Base-by-base conservation (phyloP, 768 basidiomycete species). In the Rhodotorula paludigena region DNA sequence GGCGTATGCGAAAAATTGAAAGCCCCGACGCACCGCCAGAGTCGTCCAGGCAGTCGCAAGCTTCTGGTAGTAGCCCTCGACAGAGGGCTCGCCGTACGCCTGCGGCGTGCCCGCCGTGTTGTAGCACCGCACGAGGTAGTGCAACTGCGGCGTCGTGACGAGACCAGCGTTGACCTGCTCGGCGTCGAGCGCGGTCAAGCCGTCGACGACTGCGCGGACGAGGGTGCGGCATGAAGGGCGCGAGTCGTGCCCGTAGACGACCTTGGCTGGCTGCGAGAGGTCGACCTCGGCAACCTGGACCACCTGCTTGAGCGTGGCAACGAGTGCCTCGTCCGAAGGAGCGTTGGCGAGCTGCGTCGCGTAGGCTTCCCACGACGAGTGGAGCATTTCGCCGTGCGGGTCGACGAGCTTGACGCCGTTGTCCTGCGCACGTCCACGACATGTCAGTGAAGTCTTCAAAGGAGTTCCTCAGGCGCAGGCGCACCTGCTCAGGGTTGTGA, bases 371-470 rank as follows among this genome's bases (percentile, higher is more conserved):
- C 96, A 99, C 45, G 89, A 83, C 4, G 88, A 81, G 77, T 96
- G 89, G 16, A 99, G 83, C 96, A 99, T 99, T 78, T 99, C 94
- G 30, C 96, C 96, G 21, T 85, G 86, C 30, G 96, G 91, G 80
- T 99, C 96, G 45, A 99, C 92, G 45, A 99, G 84, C 80, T 99
- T 99, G 71, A 97, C 96, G 36, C 96, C 96, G 77, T 99, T 99
- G 78, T 99, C 96, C 92, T 96, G 76, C 14, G 63, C n/a, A n/a
- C n/a, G n/a, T n/a, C n/a, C n/a, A n/a, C n/a, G n/a, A n/a, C n/a
- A n/a, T n/a, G 35, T 51, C 23, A 45, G 60, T 25, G 38, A 44
- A n/a, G 1, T 25, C 32, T 48, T 15, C 33, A 30, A 39, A 11
- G 47, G 39, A 53, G n/a, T 20, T 12, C 4, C 35, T 25, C 57